Percentiles rank a stretch among this genome's conserved stretches.
phyloP scores from a whole-genome alignment of 2,329 filamentous ascomycete genomes.

The Scedosporium boydii region DNA sequence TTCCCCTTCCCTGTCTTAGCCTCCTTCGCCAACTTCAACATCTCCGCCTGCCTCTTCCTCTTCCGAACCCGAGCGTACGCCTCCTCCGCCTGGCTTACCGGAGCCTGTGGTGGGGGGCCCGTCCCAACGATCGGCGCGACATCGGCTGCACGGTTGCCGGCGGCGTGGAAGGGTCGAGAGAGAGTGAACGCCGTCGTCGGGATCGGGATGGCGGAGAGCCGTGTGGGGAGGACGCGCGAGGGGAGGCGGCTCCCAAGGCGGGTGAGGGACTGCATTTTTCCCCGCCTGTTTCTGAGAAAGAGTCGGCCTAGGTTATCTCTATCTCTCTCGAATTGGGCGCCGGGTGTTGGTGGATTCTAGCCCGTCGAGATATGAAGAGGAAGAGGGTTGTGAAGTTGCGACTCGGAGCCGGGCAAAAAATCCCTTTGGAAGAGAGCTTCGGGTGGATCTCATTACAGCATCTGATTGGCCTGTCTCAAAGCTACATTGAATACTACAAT shows the following conservation, averaged over 20 bases:
- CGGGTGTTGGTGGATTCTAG: not conserved
- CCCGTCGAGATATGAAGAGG: not conserved
- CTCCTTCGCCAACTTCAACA: constrained; percentile 42
- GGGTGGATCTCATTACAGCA: not conserved
- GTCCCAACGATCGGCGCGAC: constrained; percentile 44
- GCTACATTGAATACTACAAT: not conserved
- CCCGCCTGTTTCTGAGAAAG: not conserved
- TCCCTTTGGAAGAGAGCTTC: not conserved
- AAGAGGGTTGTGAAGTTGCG: not conserved
- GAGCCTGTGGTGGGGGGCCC: constrained; percentile 50
- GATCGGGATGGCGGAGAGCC: not conserved
- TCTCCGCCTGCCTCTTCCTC: constrained; percentile 42
- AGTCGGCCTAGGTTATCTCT: not conserved
- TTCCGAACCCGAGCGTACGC: constrained; percentile 33
- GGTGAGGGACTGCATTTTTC: not conserved
- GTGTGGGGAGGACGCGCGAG: not conserved
- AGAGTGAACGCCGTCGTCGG: not conserved
- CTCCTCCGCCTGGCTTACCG: constrained; percentile 25
- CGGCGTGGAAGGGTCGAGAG: constrained; percentile 15
- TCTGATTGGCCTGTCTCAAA: not conserved
- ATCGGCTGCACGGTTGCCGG: constrained; percentile 28
- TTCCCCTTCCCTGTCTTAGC: constrained; percentile 23
- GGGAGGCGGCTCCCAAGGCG: not conserved
- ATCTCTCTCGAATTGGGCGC: not conserved
- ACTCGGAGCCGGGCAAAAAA: not conserved